phyloP scores from a whole-genome alignment of 2,329 filamentous ascomycete species.

The Teratosphaeriaceae sp. region DNA sequence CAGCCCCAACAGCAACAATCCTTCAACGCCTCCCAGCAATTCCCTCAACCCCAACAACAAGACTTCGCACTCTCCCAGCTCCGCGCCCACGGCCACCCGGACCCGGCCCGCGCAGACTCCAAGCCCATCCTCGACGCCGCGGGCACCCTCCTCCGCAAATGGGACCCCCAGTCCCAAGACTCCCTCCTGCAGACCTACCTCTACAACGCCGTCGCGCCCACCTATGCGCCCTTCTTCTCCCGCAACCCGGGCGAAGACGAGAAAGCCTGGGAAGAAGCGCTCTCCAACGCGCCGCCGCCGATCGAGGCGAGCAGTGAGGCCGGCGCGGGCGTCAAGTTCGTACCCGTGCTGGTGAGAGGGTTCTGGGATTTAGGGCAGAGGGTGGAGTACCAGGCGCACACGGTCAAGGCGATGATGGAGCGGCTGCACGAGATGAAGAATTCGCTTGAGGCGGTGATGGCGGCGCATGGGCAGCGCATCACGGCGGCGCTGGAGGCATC shows the following conservation, averaged over 20 bases:
- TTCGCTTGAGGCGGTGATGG: constrained; percentile 63
- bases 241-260: constrained; percentile 65
- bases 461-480: constrained; percentile 69
- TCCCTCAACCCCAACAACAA: constrained; percentile 13
- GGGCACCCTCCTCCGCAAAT: constrained; percentile 62
- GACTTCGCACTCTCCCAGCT: constrained; percentile 19
- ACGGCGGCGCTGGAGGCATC: constrained; percentile 68
- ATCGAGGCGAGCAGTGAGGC: constrained; percentile 17
- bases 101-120: constrained; percentile 39
- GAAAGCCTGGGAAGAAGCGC: constrained; percentile 75
- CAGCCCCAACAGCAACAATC: constrained; percentile 9
- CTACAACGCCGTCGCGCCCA: constrained; percentile 76
- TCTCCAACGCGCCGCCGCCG: constrained; percentile 66
- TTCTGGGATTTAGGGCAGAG: constrained; percentile 66
- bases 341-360: constrained; percentile 69
- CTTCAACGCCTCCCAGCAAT: constrained; percentile 7
- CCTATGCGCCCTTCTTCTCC: constrained; percentile 68
- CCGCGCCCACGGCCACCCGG: constrained; percentile 9
- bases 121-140: constrained; percentile 72
- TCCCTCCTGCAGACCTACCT: constrained; percentile 75
- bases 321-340: constrained; percentile 46
- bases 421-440: constrained; percentile 75
- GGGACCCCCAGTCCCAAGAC: constrained; percentile 60
- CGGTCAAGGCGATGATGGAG: constrained; percentile 62
- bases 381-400: constrained; percentile 63